Conservation (phyloP, 2,329 filamentous ascomycete genomes). For the Fusarium torreyae region DNA sequence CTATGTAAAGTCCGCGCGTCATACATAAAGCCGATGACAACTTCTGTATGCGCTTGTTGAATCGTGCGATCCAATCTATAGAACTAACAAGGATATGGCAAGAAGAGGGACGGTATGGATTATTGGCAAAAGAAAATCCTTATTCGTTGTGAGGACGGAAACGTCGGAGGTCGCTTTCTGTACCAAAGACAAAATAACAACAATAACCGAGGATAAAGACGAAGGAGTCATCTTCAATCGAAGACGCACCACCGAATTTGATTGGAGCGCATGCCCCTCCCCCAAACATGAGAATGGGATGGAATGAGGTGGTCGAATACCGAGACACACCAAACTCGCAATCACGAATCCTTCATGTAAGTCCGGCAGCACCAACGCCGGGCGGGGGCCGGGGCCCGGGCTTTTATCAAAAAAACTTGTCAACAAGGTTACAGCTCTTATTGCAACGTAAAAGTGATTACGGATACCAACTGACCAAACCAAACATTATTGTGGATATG, state of each 20-base stretch:
- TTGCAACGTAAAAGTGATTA: not conserved
- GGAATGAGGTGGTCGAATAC: conserved; percentile 1
- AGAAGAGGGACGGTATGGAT: too few relatives aligned
- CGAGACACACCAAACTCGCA: not conserved
- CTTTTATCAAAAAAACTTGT: not conserved
- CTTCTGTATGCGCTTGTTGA: too few relatives aligned
- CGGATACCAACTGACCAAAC: conserved; percentile 2
- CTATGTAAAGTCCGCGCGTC: too few relatives aligned
- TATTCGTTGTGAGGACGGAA: not conserved
- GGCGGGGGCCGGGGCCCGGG: too few relatives aligned
- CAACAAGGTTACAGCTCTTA: conserved; percentile 3
- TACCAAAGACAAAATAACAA: not conserved
- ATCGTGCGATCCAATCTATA: too few relatives aligned
- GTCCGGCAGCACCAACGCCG: not conserved
- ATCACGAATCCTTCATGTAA: not conserved
- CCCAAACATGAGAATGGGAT: not conserved
- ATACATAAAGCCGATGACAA: too few relatives aligned
- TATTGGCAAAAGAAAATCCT: too few relatives aligned
- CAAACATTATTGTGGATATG: conserved; percentile 17
- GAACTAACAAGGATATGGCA: too few relatives aligned
- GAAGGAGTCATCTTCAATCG: conserved; percentile 2
- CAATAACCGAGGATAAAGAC: conserved; percentile 11
- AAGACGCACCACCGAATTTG: not conserved
- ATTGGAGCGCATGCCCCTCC: conserved; percentile 17
- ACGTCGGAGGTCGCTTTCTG: not conserved